phyloP scores from a whole-genome alignment of 2,329 filamentous ascomycete species.

The Aspergillus neotritici region DNA sequence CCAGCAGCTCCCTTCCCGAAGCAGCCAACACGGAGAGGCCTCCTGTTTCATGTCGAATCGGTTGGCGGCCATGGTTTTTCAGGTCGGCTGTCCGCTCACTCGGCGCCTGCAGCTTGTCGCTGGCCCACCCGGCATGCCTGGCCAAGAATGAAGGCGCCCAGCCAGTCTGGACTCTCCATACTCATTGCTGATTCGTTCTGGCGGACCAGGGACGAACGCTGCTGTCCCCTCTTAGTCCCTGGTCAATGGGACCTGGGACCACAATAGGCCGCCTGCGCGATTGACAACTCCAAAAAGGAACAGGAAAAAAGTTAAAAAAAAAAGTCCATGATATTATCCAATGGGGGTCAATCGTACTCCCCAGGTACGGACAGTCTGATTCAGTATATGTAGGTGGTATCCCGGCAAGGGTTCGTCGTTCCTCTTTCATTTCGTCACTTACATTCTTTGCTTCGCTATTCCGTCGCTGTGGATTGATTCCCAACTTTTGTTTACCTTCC shows the following conservation, averaged over 20 bases:
- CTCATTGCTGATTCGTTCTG: slow-evolving; percentile 10
- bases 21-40: background rate
- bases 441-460: slow-evolving; percentile 15
- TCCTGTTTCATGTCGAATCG: slow-evolving; percentile 14
- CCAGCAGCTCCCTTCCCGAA: too few relatives aligned
- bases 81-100: slow-evolving; percentile 3
- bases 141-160: slow-evolving; percentile 13
- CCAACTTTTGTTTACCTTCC: slow-evolving; percentile 9
- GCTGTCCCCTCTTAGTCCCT: slow-evolving; percentile 2
- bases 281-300: background rate
- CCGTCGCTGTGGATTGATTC: slow-evolving; percentile 9
- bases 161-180: slow-evolving; percentile 1
- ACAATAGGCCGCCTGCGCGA: slow-evolving; percentile 4
- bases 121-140: slow-evolving; percentile 12
- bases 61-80: slow-evolving; percentile 12
- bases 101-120: slow-evolving; percentile 5
- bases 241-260: slow-evolving; percentile 7
- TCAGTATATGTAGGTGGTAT: slow-evolving; percentile 5
- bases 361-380: too few relatives aligned
- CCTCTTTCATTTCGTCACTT: slow-evolving; percentile 6
- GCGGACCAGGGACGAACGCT: slow-evolving; percentile 1
- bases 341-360: too few relatives aligned
- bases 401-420: slow-evolving; percentile 1
- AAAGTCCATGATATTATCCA: too few relatives aligned
- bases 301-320: too few relatives aligned